These are phyloP conservation scores for Fraxinus pennsylvanica DNA, from an alignment of 257 asterid species.

Conservation along the genomic window DNA sequence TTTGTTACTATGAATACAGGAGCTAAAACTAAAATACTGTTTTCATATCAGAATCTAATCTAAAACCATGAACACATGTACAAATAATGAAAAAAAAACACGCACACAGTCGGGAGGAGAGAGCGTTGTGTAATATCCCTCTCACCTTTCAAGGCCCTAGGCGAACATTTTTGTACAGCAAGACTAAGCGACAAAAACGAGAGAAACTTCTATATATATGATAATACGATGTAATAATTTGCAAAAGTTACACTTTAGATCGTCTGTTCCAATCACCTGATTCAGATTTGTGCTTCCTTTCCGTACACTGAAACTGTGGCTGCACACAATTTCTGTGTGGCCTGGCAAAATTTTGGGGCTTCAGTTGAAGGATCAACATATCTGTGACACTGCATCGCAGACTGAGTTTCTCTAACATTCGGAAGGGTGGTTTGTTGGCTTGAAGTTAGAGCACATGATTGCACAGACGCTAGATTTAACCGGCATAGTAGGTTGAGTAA, in stretches of 20 bases:
- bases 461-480: conserved; percentile 34
- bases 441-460: conserved; percentile 27
- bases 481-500: conserved; percentile 33
- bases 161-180: neutral
- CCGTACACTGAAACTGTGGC: conserved; percentile 26
- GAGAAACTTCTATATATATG: neutral
- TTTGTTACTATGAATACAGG: no score
- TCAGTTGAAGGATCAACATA: conserved; percentile 33
- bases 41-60: no score
- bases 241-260: neutral
- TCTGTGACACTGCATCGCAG: conserved; percentile 34
- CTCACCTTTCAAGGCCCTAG: neutral
- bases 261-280: conserved; percentile 38
- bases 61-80: no score
- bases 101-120: no score
- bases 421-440: conserved; percentile 39
- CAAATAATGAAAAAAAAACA: no score
- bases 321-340: conserved; percentile 34
- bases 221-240: neutral
- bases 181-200: neutral
- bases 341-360: conserved; percentile 55
- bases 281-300: conserved; percentile 29
- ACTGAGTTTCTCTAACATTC: conserved; percentile 23
- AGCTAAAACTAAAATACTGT: no score
- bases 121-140: no score